Conservation (phyloP, 2,329 filamentous ascomycete genomes). For the Spiromastix sp. region DNA sequence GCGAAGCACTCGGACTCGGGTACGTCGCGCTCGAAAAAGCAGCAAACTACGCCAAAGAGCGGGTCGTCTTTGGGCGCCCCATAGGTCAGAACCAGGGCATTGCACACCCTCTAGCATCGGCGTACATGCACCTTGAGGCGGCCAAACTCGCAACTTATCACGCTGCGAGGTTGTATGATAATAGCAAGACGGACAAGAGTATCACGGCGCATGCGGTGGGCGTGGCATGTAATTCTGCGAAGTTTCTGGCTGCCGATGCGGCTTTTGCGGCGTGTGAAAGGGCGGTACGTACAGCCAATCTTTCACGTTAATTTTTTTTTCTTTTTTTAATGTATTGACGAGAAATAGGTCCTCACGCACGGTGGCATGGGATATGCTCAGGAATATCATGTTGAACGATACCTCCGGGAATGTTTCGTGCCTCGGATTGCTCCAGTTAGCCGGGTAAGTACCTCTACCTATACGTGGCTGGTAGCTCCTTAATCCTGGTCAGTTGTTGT, state of each 20-base stretch:
- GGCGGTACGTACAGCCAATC: too few relatives aligned
- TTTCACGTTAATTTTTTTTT: conserved; percentile 35
- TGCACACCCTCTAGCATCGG: conserved; percentile 47
- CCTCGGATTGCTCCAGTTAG: conserved; percentile 51
- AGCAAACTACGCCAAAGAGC: conserved; percentile 54
- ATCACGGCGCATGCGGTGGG: conserved; percentile 49
- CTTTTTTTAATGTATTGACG: not conserved
- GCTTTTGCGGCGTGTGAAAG: conserved; percentile 51
- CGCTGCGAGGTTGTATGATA: conserved; percentile 48
- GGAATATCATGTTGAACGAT: conserved; percentile 53
- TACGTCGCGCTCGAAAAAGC: conserved; percentile 60
- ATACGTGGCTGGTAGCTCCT: not conserved
- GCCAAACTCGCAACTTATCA: conserved; percentile 53
- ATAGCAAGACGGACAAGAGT: conserved; percentile 40
- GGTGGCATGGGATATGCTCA: conserved; percentile 55
- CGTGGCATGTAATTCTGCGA: conserved; percentile 47
- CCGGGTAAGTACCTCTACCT: conserved; percentile 9
- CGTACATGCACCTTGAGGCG: conserved; percentile 52
- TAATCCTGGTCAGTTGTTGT: not conserved
- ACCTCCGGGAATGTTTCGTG: conserved; percentile 48
- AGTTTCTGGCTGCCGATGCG: conserved; percentile 51
- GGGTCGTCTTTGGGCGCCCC: conserved; percentile 48
- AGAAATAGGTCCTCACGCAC: conserved; percentile 32
- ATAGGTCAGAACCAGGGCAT: conserved; percentile 53
- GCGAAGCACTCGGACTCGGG: conserved; percentile 69